Evolutionary conservation across 495 filamentous ascomycete genomes (phyloP), one percentile per base, ranked within the genome.

Genomic region (Trichoderma asperelloides): DNA sequence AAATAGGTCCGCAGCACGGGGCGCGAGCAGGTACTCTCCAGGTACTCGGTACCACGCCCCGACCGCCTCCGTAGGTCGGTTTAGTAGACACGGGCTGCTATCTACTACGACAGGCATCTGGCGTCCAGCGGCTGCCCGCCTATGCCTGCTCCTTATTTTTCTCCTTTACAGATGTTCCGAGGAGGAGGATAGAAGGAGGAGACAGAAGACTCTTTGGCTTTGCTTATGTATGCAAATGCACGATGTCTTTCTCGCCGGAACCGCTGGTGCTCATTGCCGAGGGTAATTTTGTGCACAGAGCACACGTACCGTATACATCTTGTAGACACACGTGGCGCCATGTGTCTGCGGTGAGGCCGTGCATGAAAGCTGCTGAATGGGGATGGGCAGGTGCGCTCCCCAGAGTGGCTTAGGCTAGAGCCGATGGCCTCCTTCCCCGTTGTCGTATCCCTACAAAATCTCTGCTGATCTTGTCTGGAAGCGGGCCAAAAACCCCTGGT

Each of bases 261-360:
- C 33, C 9, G 33, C 33, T 37, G 33, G 33, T 37, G 33, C 33
- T 37, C 33, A 37, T 33, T 33, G 9, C 2, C 33, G 33, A 37
- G 9, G 33, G 33, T 7, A 37, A 37, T 7, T 37, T 37, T 7
- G 33, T 4, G 33, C 33, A 7, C 47, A 51, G 18, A 3, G 45
- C 6, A 21, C 18, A 8, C 21, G 43, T 51, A 51, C 16, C 47
- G 47, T 51, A 21, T 51, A 21, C 18, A 2, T 51, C n/a, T 8
- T 51, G 47, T 51, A 51, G 47, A 21, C 55, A 60, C 25, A 28
- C 55, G 25, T 60, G 55, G 55, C 55, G 23, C 25, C 55, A 60
- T 60, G 55, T 60, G 55, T 30, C 55, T 60, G 55, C 55, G 55
- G 55, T 60, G 55, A 60, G 55, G 55, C 55, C 25, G 55, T 30